Evolutionary conservation across 2,329 filamentous ascomycete species (phyloP), one percentile per base, ranked within the genome.

Genomic region (Cladosporium sp.): DNA sequence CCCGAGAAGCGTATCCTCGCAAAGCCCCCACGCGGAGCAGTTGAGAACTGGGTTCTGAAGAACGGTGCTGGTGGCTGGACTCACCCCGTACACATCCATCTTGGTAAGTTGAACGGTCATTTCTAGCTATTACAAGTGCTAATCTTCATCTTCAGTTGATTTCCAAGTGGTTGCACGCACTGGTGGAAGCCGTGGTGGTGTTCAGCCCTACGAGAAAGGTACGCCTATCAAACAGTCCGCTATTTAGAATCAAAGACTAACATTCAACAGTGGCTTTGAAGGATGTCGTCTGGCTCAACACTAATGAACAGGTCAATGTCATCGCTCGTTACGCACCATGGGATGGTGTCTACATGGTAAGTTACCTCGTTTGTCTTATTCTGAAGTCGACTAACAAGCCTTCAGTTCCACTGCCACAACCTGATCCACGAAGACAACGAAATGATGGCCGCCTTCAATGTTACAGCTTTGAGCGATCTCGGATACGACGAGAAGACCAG

Each of bases 231-330:
- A 17, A 12, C 12, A 24, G 24, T 17, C 15, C 24, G 10, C 3
- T n/a, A 1, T 3, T 2, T 25, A 4, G 7, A 10, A 28, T 7
- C 7, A 72, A 1, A 13, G n/a, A n/a, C 42, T 45, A 28, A 45
- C 10, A 3, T n/a, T n/a, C 13, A n/a, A n/a, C 10, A 2, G 77
- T 74, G 0, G 82, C 79, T 0, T 74, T 83, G n/a, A 84, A 85
- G 67, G 82, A 85, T 61, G 78, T 83, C 1, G 80, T 84, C 1
- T 80, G 80, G 74, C 73, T 85, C 0, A 78, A 75, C 6, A 69
- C 68, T 0, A 75, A 76, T 15, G 82, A 85, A 69, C 76, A 71
- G 1, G 78, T 81, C 9, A 71, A 74, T 7, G 79, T 82, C 0
- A 73, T 80, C 45, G 80, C 80, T 3, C 73, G 77, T 61, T 83